phyloP scores from a whole-genome alignment of 2,329 filamentous ascomycete species.

The Alternaria sp. region DNA sequence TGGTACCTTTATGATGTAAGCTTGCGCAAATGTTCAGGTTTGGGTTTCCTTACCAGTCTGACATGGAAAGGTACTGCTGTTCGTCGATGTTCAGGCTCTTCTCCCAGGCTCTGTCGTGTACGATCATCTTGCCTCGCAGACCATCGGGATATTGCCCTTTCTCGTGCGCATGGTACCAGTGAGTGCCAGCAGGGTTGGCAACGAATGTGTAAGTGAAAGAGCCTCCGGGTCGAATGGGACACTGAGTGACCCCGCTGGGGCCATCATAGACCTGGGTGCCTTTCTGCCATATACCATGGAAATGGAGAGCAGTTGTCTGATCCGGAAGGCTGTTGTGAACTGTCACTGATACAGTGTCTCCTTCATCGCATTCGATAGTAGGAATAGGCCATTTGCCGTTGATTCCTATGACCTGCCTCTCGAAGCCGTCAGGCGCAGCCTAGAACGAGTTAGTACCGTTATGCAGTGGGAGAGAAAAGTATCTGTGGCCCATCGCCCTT shows the following conservation, averaged over 20 bases:
- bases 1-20: conserved; percentile 10
- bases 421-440: conserved; percentile 68
- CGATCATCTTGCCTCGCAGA: conserved; percentile 49
- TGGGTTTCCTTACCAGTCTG: conserved; percentile 8
- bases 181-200: conserved; percentile 59
- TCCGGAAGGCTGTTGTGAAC: conserved; percentile 44
- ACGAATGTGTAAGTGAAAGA: conserved; percentile 74
- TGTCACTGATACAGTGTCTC: conserved; percentile 50
- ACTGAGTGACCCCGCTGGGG: conserved; percentile 75
- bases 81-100: conserved; percentile 46
- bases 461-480: rapidly evolving
- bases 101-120: conserved; percentile 52
- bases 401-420: conserved; percentile 76
- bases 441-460: neutral
- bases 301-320: conserved; percentile 51
- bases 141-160: conserved; percentile 53
- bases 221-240: conserved; percentile 65
- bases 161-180: conserved; percentile 73
- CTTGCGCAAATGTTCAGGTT: conserved; percentile 27
- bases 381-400: conserved; percentile 68
- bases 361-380: conserved; percentile 67
- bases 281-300: conserved; percentile 58
- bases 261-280: conserved; percentile 75
- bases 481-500: neutral
- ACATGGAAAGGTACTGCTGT: conserved; percentile 13